These are phyloP conservation scores for Leptosphaerulina australis DNA, from an alignment of 2,329 filamentous ascomycete species.

Conservation along the genomic window DNA sequence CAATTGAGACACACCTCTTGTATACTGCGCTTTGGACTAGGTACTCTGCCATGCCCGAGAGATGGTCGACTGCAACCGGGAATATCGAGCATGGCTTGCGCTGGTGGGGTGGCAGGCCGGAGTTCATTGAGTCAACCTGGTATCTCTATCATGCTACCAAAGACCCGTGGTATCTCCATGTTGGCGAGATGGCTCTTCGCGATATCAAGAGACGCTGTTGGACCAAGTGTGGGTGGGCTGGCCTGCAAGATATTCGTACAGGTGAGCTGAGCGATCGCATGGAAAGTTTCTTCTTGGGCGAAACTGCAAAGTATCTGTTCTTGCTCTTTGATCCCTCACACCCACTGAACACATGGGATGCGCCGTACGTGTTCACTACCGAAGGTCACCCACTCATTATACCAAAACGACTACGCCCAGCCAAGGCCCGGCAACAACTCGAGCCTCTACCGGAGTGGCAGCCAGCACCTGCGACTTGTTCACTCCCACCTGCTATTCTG, in stretches of 20 bases:
- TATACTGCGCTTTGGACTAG: constrained; percentile 94
- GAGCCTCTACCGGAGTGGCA: constrained; percentile 19
- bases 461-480: constrained; percentile 64
- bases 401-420: constrained; percentile 56
- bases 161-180: constrained; percentile 95
- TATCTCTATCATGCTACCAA: constrained; percentile 92
- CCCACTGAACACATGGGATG: constrained; percentile 84
- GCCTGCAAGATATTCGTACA: constrained; percentile 64
- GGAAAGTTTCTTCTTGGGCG: constrained; percentile 98
- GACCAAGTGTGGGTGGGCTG: constrained; percentile 91
- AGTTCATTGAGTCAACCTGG: constrained; percentile 97
- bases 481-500: constrained; percentile 62
- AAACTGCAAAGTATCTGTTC: constrained; percentile 95
- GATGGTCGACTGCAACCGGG: constrained; percentile 86
- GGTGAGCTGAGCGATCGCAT: constrained; percentile 92
- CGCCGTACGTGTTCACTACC: constrained; percentile 90
- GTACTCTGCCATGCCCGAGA: constrained; percentile 90
- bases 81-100: constrained; percentile 84
- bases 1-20: constrained; percentile 84
- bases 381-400: constrained; percentile 94
- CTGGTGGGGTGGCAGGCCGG: constrained; percentile 95
- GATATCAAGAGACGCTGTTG: constrained; percentile 90
- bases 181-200: constrained; percentile 91
- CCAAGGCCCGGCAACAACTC: constrained; percentile 9
- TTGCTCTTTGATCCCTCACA: constrained; percentile 86